Evolutionary conservation across 495 filamentous ascomycete species (phyloP).

Genomic region (Chaetomium cochliodes): DNA sequence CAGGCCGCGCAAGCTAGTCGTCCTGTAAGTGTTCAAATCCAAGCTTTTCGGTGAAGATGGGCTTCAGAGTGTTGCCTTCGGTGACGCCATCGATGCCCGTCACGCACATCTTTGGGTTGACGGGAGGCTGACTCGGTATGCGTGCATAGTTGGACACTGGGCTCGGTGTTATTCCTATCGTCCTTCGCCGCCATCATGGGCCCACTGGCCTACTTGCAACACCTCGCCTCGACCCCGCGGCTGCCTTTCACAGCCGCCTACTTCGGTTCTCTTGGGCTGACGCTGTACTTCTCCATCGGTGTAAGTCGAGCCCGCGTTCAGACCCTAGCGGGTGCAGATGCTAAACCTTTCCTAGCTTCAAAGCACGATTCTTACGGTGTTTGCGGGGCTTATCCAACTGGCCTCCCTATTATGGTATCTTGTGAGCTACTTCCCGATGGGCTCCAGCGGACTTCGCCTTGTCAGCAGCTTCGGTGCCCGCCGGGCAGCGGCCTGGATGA

Average conservation of each 20-base stretch:
- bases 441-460: slow-evolving; percentile 80
- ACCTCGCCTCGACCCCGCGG: slow-evolving; percentile 79
- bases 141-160: slow-evolving; percentile 80
- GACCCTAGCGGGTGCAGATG: neutral
- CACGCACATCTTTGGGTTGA: neutral
- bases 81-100: neutral
- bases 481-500: slow-evolving; percentile 86
- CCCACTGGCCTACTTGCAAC: slow-evolving; percentile 73
- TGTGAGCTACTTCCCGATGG: slow-evolving; percentile 98
- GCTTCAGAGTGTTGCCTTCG: neutral
- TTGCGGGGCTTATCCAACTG: slow-evolving; percentile 80
- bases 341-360: slow-evolving; percentile 60
- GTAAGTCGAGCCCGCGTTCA: slow-evolving; percentile 57
- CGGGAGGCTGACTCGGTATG: slow-evolving; percentile 16
- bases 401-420: slow-evolving; percentile 87
- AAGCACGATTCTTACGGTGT: slow-evolving; percentile 74
- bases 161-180: slow-evolving; percentile 82
- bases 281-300: slow-evolving; percentile 85
- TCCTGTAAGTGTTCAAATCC: slow-evolving; percentile 68
- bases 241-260: slow-evolving; percentile 95
- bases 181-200: slow-evolving; percentile 96
- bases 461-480: slow-evolving; percentile 81
- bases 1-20: slow-evolving; percentile 89
- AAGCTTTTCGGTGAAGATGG: neutral
- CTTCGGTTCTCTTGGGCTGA: slow-evolving; percentile 89